Evolutionary conservation across 768 basidiomycete species (phyloP), one percentile per base, ranked within the genome.

Genomic region (Sporobolomyces pararoseus): DNA sequence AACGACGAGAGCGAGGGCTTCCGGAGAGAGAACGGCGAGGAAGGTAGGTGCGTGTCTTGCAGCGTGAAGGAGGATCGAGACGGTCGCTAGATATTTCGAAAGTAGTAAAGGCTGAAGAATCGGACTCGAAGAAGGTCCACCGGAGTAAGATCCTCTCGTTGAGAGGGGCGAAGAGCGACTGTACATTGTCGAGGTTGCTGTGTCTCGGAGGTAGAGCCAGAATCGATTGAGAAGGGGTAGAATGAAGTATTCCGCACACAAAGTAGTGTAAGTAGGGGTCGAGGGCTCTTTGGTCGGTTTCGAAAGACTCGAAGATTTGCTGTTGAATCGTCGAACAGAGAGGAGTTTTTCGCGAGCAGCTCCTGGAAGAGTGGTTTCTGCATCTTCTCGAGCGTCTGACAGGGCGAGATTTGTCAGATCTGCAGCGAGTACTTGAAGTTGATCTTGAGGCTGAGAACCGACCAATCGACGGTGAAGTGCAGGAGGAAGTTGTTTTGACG

Each of bases 211-310:
- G 80, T 94, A 91, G n/a, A 84, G 77, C 93, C 93, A 99, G 80
- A 98, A 96, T n/a, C 88, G 85, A 75, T 93, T 89, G 80, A 97
- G 85, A 61, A 98, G 82, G 0, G 96, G 96, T 68, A 87, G 85
- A 59, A 96, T 85, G 81, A 97, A 98, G 79, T 81, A 87, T 77
- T 93, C 91, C 0, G 89, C 89, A 0, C 92, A 91, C 32, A 98
- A 81, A 61, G 85, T 83, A 25, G 78, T 77, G 77, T 78, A 82
- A 0, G 85, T 86, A 3, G 70, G 51, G 81, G 63, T 42, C 23
- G 54, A 44, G 32, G 49, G 27, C 29, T 65, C 31, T 21, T 34
- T 42, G 57, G 31, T 21, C 17, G 21, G 46, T 31, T 35, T 61
- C 31, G 46, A 21, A 32, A 49, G 46, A 46, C 71, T 51, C 42